Conservation (phyloP, 768 basidiomycete genomes). For the Lactifluus hygrophoroides region DNA sequence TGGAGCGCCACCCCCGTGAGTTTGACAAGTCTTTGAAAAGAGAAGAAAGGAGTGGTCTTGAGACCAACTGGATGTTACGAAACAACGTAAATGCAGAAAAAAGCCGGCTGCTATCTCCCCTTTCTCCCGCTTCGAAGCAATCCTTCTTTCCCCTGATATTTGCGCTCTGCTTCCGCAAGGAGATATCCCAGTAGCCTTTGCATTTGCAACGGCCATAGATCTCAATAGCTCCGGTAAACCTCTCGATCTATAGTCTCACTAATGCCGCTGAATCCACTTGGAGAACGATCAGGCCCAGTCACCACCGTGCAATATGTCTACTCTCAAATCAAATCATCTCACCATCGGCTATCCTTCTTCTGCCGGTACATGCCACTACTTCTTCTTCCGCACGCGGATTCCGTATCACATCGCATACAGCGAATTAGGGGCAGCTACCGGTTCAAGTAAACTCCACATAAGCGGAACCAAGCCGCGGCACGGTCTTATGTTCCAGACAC, state of each 20-base stretch:
- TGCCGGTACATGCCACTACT: not conserved
- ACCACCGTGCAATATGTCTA: too few species aligned
- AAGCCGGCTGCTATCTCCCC: not conserved
- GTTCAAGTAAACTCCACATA: not conserved
- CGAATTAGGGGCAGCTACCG: not conserved
- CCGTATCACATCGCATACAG: not conserved
- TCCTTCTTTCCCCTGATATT: not conserved
- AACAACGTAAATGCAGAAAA: slow-evolving; percentile 6
- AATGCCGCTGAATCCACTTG: too few species aligned
- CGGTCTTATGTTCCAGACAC: not conserved
- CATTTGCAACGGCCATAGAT: not conserved
- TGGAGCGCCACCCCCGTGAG: not conserved
- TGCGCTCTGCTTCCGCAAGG: slow-evolving; percentile 6
- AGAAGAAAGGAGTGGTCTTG: not conserved
- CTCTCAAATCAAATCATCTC: not conserved
- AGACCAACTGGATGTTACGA: not conserved
- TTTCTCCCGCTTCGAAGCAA: not conserved
- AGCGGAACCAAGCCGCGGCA: not conserved
- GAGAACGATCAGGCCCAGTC: too few species aligned
- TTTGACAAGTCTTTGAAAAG: not conserved
- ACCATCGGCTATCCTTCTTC: not conserved
- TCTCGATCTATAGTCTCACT: not conserved
- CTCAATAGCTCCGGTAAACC: not conserved
- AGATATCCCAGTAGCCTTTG: not conserved
- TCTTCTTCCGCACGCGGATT: not conserved